These are phyloP conservation scores for Suillus discolor DNA, from an alignment of 768 basidiomycete species.

Conservation along the genomic window DNA sequence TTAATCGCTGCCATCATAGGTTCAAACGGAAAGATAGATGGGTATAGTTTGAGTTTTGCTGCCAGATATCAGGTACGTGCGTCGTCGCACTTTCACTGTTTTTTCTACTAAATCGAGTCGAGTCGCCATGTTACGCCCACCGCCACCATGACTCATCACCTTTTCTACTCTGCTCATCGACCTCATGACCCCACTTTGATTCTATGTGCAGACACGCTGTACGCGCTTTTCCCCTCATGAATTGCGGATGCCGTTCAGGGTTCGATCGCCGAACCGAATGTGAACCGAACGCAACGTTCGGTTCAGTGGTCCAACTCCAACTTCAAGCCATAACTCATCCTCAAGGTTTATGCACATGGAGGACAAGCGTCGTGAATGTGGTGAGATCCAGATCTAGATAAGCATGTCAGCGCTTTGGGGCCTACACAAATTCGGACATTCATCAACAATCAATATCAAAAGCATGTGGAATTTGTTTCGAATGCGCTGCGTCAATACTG, in stretches of 20 bases:
- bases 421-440: neutral
- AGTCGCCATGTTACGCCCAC: neutral
- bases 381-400: neutral
- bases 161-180: no score
- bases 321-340: neutral
- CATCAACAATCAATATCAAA: neutral
- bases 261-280: neutral
- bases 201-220: neutral
- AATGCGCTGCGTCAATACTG: neutral
- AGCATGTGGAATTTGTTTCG: neutral
- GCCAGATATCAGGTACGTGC: neutral
- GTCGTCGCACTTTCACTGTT: neutral
- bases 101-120: neutral
- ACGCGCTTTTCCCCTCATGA: neutral
- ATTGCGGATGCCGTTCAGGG: neutral
- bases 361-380: neutral
- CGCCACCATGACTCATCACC: no score
- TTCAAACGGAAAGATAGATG: neutral
- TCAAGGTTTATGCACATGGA: neutral
- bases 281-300: neutral
- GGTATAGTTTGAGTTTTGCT: neutral
- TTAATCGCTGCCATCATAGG: neutral
- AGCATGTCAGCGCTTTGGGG: neutral
- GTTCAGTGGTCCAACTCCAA: neutral
- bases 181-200: neutral